phyloP scores from a whole-genome alignment of 176 grass and related monocot genomes.

The Carex kokanica region DNA sequence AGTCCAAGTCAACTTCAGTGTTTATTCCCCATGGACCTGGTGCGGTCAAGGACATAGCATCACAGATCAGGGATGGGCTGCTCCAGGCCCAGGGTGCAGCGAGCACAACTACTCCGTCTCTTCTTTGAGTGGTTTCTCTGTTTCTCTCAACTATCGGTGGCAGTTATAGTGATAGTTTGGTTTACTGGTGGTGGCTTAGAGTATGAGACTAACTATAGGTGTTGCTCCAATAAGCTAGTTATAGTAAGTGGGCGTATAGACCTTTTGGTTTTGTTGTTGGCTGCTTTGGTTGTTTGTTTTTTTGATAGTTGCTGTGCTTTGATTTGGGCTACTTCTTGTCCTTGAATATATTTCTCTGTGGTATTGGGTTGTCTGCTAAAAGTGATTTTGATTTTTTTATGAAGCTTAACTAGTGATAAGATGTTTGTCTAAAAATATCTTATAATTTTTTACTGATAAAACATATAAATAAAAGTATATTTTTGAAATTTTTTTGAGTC shows the following conservation, averaged over 20 bases:
- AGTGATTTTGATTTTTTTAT: background rate
- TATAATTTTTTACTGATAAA: too few species aligned
- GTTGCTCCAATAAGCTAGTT: background rate
- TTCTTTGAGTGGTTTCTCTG: background rate
- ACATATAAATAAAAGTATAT: too few species aligned
- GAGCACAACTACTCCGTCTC: background rate
- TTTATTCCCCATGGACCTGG: constrained; percentile 84
- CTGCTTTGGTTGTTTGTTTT: background rate
- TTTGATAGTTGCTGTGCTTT: background rate
- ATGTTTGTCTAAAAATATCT: background rate
- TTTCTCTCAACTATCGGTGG: background rate
- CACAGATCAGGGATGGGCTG: constrained; percentile 71
- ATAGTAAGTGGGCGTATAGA: background rate
- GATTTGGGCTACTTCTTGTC: background rate
- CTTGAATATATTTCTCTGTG: background rate
- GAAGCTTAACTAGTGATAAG: background rate
- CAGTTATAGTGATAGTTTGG: background rate
- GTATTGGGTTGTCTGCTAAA: background rate
- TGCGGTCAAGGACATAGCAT: constrained; percentile 54
- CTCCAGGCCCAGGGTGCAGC: constrained; percentile 43
- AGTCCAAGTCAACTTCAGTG: constrained; percentile 62
- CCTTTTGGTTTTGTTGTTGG: background rate
- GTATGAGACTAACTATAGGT: background rate
- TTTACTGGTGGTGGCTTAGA: background rate
- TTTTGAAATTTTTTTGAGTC: too few species aligned